These are phyloP conservation scores for Pochonia chlamydosporia DNA, from an alignment of 2,329 filamentous ascomycete species.

Conservation along the genomic window DNA sequence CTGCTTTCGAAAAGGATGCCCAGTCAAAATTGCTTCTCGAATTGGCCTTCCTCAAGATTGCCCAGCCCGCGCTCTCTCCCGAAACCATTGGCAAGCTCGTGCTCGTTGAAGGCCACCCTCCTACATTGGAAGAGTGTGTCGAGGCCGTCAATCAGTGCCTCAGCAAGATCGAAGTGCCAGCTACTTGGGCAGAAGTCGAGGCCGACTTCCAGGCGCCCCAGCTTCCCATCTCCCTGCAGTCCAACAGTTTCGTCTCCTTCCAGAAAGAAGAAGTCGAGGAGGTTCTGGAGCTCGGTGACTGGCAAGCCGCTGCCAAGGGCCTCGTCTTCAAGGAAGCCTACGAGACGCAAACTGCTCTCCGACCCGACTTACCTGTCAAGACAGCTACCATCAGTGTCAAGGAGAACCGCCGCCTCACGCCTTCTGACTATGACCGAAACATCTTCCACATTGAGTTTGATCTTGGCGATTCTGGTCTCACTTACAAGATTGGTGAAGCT, in stretches of 20 bases:
- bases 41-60: slow-evolving; percentile 75
- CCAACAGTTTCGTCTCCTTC: slow-evolving; percentile 79
- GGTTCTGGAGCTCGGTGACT: slow-evolving; percentile 60
- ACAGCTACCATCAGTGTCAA: slow-evolving; percentile 85
- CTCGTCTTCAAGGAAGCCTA: slow-evolving; percentile 94
- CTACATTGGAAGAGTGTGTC: slow-evolving; percentile 48
- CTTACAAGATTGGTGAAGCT: slow-evolving; percentile 94
- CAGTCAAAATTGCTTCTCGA: slow-evolving; percentile 67
- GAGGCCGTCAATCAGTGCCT: slow-evolving; percentile 66
- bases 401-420: slow-evolving; percentile 92
- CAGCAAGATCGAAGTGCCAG: slow-evolving; percentile 67
- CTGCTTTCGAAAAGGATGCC: slow-evolving; percentile 62
- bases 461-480: slow-evolving; percentile 82
- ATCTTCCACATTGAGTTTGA: slow-evolving; percentile 99
- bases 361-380: slow-evolving; percentile 81
- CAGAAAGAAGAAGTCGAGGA: slow-evolving; percentile 70
- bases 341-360: slow-evolving; percentile 63
- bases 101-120: slow-evolving; percentile 45
- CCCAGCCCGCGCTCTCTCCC: slow-evolving; percentile 58
- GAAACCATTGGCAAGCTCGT: slow-evolving; percentile 63
- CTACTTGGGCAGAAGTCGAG: slow-evolving; percentile 66
- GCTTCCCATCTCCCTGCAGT: slow-evolving; percentile 60
- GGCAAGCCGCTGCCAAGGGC: slow-evolving; percentile 80
- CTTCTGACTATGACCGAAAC: slow-evolving; percentile 85
- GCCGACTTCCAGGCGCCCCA: slow-evolving; percentile 46